Percentiles rank a stretch among this genome's conserved stretches.
Conservation (phyloP, 305 asterid species). For the Euphrasia arctica region DNA sequence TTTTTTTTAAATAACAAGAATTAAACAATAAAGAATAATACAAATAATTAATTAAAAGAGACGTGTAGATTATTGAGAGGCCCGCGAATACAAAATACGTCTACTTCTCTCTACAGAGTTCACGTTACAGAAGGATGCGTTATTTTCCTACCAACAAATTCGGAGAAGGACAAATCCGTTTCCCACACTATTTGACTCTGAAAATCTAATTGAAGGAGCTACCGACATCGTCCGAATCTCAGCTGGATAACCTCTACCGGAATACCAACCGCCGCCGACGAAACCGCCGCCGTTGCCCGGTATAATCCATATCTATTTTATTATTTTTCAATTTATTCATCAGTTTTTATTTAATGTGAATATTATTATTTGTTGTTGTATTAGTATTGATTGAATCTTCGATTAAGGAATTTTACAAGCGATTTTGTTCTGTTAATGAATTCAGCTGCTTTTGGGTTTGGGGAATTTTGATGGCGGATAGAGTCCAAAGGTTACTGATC, state of each 20-base stretch:
- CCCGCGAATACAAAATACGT: no score
- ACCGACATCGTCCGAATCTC: not conserved
- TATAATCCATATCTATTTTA: not conserved
- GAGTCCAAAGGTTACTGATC: slow-evolving; percentile 54
- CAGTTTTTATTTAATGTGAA: not conserved
- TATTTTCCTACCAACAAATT: not conserved
- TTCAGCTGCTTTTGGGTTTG: slow-evolving; percentile 21
- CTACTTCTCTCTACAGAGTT: not conserved
- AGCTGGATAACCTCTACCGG: not conserved
- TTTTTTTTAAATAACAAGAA: no score
- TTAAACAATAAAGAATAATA: no score
- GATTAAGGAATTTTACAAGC: not conserved
- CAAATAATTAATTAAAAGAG: no score
- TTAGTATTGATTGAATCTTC: not conserved
- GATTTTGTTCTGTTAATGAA: not conserved
- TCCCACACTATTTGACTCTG: not conserved
- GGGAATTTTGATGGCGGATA: slow-evolving; percentile 37
- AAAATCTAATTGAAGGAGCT: not conserved
- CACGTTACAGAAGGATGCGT: not conserved
- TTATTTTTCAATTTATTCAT: not conserved
- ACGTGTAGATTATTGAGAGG: no score
- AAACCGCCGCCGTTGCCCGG: slow-evolving; percentile 23
- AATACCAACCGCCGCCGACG: not conserved
- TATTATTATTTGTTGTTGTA: not conserved
- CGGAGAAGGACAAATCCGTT: slow-evolving; percentile 14